phyloP scores from a whole-genome alignment of 768 basidiomycete genomes.

The Hirschioporus abietinus region DNA sequence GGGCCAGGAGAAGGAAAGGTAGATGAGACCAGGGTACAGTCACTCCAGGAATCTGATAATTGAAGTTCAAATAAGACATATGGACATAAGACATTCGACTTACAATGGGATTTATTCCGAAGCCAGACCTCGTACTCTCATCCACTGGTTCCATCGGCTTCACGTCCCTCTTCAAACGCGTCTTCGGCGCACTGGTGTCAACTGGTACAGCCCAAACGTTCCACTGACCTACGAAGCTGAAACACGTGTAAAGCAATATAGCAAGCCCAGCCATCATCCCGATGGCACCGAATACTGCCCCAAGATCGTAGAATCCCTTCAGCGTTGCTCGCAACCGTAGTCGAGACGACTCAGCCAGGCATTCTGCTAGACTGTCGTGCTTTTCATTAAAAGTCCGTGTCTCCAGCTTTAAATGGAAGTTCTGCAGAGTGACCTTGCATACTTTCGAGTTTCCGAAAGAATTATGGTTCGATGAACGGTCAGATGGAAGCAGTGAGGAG shows the following conservation, averaged over 20 bases:
- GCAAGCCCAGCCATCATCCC: constrained; percentile 43
- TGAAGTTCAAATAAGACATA: constrained; percentile 7
- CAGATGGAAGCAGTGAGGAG: constrained; percentile 10
- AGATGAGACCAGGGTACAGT: constrained; percentile 74
- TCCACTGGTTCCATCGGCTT: neutral
- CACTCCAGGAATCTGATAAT: constrained; percentile 67
- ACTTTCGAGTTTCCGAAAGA: neutral
- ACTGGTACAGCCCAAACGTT: constrained; percentile 29
- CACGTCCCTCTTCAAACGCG: constrained; percentile 7
- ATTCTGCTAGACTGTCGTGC: constrained; percentile 39
- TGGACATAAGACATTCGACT: neutral
- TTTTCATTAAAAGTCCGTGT: constrained; percentile 44
- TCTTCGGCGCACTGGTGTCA: constrained; percentile 13
- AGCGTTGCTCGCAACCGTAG: constrained; percentile 24
- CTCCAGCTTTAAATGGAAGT: constrained; percentile 33
- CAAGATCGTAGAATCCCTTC: constrained; percentile 43
- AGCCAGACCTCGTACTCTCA: constrained; percentile 14
- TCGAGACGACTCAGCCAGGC: constrained; percentile 29
- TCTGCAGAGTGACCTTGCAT: constrained; percentile 14
- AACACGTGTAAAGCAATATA: constrained; percentile 32
- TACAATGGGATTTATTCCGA: constrained; percentile 14
- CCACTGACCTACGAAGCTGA: constrained; percentile 1
- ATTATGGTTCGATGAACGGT: constrained; percentile 3
- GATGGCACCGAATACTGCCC: constrained; percentile 36
- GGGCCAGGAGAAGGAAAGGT: constrained; percentile 55